These are phyloP conservation scores for Ogataea allantospora DNA, from an alignment of 805 yeast genomes.

Conservation along the genomic window DNA sequence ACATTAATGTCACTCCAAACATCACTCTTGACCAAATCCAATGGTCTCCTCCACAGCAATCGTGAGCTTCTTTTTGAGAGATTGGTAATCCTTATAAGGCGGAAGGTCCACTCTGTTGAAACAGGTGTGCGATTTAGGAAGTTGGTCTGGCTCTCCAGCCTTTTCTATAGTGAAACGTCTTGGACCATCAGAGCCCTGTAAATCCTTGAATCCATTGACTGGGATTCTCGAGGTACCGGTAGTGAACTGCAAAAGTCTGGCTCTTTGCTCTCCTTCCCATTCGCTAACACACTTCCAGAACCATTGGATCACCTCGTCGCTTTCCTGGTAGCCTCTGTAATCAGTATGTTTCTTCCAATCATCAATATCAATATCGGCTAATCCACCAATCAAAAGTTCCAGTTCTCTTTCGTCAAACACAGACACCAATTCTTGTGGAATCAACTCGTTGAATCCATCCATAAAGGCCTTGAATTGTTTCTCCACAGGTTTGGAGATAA, in stretches of 20 bases:
- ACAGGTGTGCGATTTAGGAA: conserved; percentile 98
- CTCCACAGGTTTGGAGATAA: conserved; percentile 86
- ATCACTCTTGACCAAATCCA: conserved; percentile 95
- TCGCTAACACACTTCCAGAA: conserved; percentile 92
- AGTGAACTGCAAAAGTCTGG: conserved; percentile 92
- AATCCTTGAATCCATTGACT: conserved; percentile 96
- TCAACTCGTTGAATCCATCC: conserved; percentile 95
- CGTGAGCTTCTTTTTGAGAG: conserved; percentile 84
- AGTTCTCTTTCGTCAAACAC: conserved; percentile 98
- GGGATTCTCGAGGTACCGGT: conserved; percentile 99
- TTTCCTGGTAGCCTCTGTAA: conserved; percentile 95
- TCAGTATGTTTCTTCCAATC: conserved; percentile 99
- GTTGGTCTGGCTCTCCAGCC: conserved; percentile 90
- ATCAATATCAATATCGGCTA: conserved; percentile 95
- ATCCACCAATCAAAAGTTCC: conserved; percentile 95
- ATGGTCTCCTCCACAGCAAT: conserved; percentile 98
- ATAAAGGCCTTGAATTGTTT: conserved; percentile 95
- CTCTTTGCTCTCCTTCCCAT: conserved; percentile 97
- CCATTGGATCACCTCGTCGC: conserved; percentile 97
- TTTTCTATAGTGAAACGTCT: conserved; percentile 98
- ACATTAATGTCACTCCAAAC: conserved; percentile 1
- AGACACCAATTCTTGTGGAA: conserved; percentile 93
- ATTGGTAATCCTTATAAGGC: conserved; percentile 80
- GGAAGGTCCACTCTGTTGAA: conserved; percentile 98
- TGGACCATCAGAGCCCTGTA: conserved; percentile 99